Evolutionary conservation across 257 asterid species (phyloP).

Genomic region (Leptodermis oblonga): DNA sequence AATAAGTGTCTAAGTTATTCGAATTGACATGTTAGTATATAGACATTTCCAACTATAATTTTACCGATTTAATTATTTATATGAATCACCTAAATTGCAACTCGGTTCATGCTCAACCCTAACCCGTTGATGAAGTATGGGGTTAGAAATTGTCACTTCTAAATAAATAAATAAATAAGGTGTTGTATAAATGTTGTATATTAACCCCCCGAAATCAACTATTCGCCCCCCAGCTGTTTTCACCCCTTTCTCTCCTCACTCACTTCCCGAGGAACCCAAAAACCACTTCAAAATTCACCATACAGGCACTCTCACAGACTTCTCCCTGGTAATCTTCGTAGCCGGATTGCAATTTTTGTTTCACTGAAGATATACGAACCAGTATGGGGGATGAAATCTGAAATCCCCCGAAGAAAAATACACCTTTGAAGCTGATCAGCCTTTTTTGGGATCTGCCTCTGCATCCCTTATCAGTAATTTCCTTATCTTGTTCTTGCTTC

Average conservation of each 20-base stretch:
- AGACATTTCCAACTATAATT: too few relatives aligned
- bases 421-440: constrained; percentile 12
- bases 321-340: background rate
- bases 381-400: background rate
- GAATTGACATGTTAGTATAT: too few relatives aligned
- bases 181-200: too few relatives aligned
- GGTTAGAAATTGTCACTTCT: too few relatives aligned
- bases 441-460: constrained; percentile 12
- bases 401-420: background rate
- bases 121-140: too few relatives aligned
- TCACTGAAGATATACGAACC: background rate
- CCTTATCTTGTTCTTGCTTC: background rate
- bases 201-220: too few relatives aligned
- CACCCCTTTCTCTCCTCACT: background rate
- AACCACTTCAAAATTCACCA: constrained; percentile 9
- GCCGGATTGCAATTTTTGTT: background rate
- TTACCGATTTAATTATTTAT: too few relatives aligned
- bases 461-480: background rate
- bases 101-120: too few relatives aligned
- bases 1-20: too few relatives aligned
- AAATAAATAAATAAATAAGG: too few relatives aligned
- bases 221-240: too few relatives aligned
- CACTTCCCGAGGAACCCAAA: constrained; percentile 16
- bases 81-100: too few relatives aligned
- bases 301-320: background rate